Conservation (phyloP, 768 basidiomycete species). For the Russula dissimulans region DNA sequence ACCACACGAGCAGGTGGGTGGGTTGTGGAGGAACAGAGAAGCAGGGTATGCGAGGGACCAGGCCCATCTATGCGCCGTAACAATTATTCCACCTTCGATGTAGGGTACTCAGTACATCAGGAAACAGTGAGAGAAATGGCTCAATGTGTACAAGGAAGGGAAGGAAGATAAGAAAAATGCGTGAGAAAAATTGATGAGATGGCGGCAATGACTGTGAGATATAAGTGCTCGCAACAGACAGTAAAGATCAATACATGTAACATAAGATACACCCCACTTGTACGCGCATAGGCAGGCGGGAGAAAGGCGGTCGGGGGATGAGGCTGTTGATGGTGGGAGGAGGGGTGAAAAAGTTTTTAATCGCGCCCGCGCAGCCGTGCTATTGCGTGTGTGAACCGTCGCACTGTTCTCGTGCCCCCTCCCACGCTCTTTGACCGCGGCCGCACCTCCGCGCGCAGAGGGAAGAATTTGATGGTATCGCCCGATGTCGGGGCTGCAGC, state of each 20-base stretch:
- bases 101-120: constrained; percentile 5
- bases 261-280: neutral
- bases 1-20: neutral
- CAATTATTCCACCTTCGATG: neutral
- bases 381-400: constrained; percentile 2
- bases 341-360: neutral
- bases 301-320: neutral
- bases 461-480: neutral
- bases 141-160: neutral
- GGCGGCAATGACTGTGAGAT: neutral
- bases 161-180: constrained; percentile 2
- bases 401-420: neutral
- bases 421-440: constrained; percentile 13
- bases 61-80: neutral
- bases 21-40: neutral
- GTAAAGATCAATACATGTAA: neutral
- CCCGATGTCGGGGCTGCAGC: neutral
- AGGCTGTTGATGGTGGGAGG: too few relatives aligned
- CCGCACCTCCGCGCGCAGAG: neutral
- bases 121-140: neutral
- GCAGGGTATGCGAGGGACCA: neutral
- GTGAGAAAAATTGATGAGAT: neutral
- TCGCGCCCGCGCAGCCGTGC: constrained; percentile 15
- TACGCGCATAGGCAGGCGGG: neutral
- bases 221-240: neutral